phyloP scores from a whole-genome alignment of 2,329 filamentous ascomycete genomes.

The Epichloe typhina region DNA sequence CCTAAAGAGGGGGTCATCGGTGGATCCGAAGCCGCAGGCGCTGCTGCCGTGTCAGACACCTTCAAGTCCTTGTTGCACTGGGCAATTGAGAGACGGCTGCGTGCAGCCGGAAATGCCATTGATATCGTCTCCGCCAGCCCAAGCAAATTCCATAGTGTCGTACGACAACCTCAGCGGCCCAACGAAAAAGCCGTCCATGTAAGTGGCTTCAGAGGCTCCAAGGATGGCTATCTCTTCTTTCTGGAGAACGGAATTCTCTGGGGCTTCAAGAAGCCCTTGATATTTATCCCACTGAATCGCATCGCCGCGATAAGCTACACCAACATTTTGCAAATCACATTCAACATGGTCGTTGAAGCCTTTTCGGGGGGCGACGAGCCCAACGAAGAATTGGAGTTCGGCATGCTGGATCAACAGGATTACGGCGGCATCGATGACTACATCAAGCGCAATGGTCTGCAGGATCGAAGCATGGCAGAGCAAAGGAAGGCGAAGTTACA shows the following conservation, averaged over 20 bases:
- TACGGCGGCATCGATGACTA: slow-evolving; percentile 52
- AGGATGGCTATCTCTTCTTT: slow-evolving; percentile 57
- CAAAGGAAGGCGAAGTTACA: slow-evolving; percentile 51
- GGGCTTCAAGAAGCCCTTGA: slow-evolving; percentile 56
- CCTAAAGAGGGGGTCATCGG: slow-evolving; percentile 46
- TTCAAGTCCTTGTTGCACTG: slow-evolving; percentile 48
- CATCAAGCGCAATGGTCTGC: slow-evolving; percentile 45
- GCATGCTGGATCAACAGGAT: slow-evolving; percentile 58
- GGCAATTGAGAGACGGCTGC: slow-evolving; percentile 41
- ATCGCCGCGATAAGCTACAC: slow-evolving; percentile 54
- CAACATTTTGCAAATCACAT: slow-evolving; percentile 53
- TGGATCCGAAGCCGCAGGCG: slow-evolving; percentile 35
- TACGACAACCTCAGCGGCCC: slow-evolving; percentile 44
- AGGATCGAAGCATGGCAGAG: slow-evolving; percentile 57
- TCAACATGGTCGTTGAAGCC: slow-evolving; percentile 53
- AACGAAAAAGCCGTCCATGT: slow-evolving; percentile 52
- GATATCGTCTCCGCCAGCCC: slow-evolving; percentile 40
- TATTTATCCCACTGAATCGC: slow-evolving; percentile 48
- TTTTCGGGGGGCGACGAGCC: slow-evolving; percentile 32
- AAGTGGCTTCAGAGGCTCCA: slow-evolving; percentile 52
- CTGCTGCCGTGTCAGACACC: slow-evolving; percentile 42
- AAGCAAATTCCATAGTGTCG: slow-evolving; percentile 42
- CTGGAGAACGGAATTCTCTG: slow-evolving; percentile 53
- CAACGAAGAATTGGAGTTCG: slow-evolving; percentile 51
- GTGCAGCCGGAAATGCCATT: slow-evolving; percentile 32